Evolutionary conservation across 164 flowering plant genomes (phyloP).

Genomic region (Vitis rotundifolia): DNA sequence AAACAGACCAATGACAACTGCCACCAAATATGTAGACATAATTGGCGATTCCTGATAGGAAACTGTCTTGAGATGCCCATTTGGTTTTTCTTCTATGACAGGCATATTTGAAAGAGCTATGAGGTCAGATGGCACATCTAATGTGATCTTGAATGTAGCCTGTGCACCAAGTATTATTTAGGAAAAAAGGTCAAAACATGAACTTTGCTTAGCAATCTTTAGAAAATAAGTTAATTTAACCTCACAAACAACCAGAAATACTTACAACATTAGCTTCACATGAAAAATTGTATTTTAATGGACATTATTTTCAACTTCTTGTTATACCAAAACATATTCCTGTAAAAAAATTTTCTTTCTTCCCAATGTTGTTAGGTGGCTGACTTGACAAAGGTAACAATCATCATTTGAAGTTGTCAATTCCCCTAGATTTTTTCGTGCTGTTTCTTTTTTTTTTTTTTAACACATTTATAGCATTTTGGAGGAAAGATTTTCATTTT

Average conservation of each 20-base stretch:
- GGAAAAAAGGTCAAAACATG: neutral
- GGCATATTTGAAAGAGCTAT: constrained; percentile 97
- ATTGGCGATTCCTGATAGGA: constrained; percentile 80
- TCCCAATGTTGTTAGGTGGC: too few species aligned
- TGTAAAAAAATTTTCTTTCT: too few species aligned
- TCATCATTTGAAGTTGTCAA: too few species aligned
- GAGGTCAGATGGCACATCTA: constrained; percentile 79
- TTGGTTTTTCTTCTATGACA: constrained; percentile 57
- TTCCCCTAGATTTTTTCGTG: too few species aligned
- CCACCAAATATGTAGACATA: constrained; percentile 98
- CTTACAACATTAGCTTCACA: too few species aligned
- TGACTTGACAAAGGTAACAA: too few species aligned
- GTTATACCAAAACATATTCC: too few species aligned
- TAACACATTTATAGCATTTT: too few species aligned
- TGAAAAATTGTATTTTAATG: too few species aligned
- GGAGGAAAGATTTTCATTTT: too few species aligned
- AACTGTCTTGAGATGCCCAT: constrained; percentile 69
- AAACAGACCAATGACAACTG: constrained; percentile 90
- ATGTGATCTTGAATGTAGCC: constrained; percentile 92
- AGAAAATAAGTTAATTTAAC: neutral
- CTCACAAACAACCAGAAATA: neutral
- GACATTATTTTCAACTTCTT: too few species aligned
- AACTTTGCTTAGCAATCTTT: neutral
- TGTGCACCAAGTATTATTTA: constrained; percentile 21
- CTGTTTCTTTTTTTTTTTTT: too few species aligned